Conservation (phyloP, 345 rosid species). For the Gossypium rotundifolium region DNA sequence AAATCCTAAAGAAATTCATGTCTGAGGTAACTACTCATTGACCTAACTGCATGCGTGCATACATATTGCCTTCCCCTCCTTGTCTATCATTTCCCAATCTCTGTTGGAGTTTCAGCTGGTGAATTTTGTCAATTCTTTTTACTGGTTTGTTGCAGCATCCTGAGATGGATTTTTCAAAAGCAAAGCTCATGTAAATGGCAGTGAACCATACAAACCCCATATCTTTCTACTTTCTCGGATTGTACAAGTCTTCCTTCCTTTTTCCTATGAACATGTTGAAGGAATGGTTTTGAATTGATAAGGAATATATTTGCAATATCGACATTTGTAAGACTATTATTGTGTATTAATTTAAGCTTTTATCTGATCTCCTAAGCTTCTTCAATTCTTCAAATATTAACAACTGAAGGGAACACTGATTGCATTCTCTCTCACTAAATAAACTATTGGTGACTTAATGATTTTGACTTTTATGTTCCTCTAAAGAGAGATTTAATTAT, state of each 20-base stretch:
- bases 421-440: too few species aligned
- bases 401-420: too few species aligned
- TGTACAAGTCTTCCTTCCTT: neutral
- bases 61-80: neutral
- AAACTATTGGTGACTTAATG: too few species aligned
- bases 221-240: too few species aligned
- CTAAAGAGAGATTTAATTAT: too few species aligned
- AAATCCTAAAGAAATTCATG: conserved; percentile 82
- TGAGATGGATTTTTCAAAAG: conserved; percentile 90
- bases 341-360: too few species aligned
- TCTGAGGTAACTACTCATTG: conserved; percentile 38
- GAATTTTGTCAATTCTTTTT: neutral
- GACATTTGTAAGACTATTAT: too few species aligned
- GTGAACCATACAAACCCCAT: neutral
- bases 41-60: neutral
- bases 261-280: neutral
- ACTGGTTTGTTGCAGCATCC: conserved; percentile 58
- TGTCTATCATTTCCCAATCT: neutral
- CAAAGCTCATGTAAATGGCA: conserved; percentile 47
- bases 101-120: neutral
- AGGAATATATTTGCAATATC: too few species aligned
- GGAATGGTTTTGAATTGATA: neutral
- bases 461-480: too few species aligned
- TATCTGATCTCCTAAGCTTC: too few species aligned
- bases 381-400: too few species aligned